Conservation (phyloP, 2,329 filamentous ascomycete species). For the Aspergillus udagawae region DNA sequence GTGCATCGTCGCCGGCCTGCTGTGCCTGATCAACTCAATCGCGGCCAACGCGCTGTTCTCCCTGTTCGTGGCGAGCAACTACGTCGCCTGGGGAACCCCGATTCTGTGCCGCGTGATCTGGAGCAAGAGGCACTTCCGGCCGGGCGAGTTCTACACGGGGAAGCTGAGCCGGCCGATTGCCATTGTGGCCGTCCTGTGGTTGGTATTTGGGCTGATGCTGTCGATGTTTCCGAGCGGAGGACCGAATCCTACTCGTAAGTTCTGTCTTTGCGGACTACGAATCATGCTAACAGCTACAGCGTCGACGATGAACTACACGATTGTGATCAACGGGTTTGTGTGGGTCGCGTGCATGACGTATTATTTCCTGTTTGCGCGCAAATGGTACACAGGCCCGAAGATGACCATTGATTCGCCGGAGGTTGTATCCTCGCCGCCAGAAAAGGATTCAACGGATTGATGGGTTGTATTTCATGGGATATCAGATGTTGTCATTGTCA, state of each 20-base stretch:
- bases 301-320: constrained; percentile 59
- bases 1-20: constrained; percentile 52
- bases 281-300: constrained; percentile 23
- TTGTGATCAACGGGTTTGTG: constrained; percentile 57
- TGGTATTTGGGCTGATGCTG: constrained; percentile 53
- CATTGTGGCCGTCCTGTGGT: constrained; percentile 51
- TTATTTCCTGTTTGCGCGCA: constrained; percentile 55
- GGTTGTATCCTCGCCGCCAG: neutral
- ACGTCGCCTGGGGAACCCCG: constrained; percentile 57
- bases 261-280: neutral
- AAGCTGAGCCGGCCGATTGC: constrained; percentile 51
- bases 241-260: constrained; percentile 48
- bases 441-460: neutral
- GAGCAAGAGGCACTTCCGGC: constrained; percentile 55
- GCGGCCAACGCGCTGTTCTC: constrained; percentile 58
- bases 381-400: constrained; percentile 60
- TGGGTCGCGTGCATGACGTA: constrained; percentile 56
- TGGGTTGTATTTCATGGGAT: too few species aligned
- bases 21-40: constrained; percentile 56
- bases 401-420: constrained; percentile 45
- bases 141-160: constrained; percentile 59
- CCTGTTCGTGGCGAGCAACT: constrained; percentile 54
- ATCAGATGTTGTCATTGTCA: neutral
- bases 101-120: constrained; percentile 57
- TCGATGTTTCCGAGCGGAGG: constrained; percentile 58